Conservation (phyloP, 2,329 filamentous ascomycete genomes). For the Cladosporium sp. region DNA sequence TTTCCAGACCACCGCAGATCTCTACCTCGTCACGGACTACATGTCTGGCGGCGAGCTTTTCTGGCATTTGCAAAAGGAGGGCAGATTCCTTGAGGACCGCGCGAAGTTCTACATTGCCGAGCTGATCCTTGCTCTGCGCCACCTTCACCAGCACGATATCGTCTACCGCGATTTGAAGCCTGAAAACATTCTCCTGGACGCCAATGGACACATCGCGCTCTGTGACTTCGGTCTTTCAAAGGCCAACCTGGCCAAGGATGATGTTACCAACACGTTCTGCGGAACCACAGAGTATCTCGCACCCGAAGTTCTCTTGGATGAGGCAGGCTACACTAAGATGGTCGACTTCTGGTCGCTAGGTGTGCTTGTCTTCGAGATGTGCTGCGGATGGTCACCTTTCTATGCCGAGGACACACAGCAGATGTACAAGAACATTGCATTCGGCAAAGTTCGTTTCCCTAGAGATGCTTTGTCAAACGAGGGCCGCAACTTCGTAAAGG, state of each 20-base stretch:
- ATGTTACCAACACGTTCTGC: slow-evolving; percentile 98
- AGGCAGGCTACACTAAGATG: slow-evolving; percentile 99
- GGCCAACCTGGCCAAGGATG: slow-evolving; percentile 93
- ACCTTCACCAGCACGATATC: slow-evolving; percentile 94
- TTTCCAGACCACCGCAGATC: slow-evolving; percentile 93
- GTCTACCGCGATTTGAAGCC: slow-evolving; percentile 97
- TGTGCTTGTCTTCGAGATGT: slow-evolving; percentile 98
- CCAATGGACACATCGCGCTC: slow-evolving; percentile 94
- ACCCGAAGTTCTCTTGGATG: slow-evolving; percentile 89
- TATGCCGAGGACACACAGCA: slow-evolving; percentile 99
- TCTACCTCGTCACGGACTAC: slow-evolving; percentile 98
- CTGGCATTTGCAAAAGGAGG: slow-evolving; percentile 97
- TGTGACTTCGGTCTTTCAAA: slow-evolving; percentile 98
- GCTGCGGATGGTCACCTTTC: slow-evolving; percentile 98
- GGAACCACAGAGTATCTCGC: slow-evolving; percentile 97
- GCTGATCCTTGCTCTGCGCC: slow-evolving; percentile 88
- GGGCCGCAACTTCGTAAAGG: slow-evolving; percentile 96
- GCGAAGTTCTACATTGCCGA: slow-evolving; percentile 99
- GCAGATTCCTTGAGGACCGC: slow-evolving; percentile 86
- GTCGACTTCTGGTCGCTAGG: slow-evolving; percentile 99
- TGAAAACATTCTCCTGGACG: slow-evolving; percentile 94
- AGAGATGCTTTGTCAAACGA: slow-evolving; percentile 91
- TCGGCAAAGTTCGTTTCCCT: slow-evolving; percentile 95
- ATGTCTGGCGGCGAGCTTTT: slow-evolving; percentile 99
- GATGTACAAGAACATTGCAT: slow-evolving; percentile 99